Evolutionary conservation across 306 rosid genomes (phyloP).

Genomic region (Cotoneaster glaucophyllus): DNA sequence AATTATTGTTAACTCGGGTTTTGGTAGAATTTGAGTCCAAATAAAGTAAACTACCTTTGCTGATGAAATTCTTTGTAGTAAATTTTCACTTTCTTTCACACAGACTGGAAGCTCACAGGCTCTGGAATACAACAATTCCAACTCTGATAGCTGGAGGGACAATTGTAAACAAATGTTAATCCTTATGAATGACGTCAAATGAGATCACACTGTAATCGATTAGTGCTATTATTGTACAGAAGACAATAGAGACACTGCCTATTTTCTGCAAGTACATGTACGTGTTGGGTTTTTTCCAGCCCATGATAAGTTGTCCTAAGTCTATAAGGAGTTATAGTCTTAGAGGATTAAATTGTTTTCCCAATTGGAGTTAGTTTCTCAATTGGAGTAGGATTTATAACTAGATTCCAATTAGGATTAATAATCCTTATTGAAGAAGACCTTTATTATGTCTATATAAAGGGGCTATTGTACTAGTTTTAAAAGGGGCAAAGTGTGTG

Average conservation of each 20-base stretch:
- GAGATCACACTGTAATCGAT: slow-evolving; percentile 11
- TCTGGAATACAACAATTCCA: slow-evolving; percentile 69
- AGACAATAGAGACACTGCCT: neutral
- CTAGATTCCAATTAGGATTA: too few relatives aligned
- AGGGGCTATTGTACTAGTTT: too few relatives aligned
- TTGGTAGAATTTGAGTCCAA: neutral
- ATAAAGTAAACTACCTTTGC: slow-evolving; percentile 43
- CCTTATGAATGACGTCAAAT: slow-evolving; percentile 23
- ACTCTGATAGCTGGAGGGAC: slow-evolving; percentile 61
- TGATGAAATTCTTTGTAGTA: slow-evolving; percentile 45
- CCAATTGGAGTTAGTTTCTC: too few relatives aligned
- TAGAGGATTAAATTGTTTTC: too few relatives aligned
- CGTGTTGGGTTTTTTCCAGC: too few relatives aligned
- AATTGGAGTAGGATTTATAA: too few relatives aligned
- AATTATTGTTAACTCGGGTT: neutral
- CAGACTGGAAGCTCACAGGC: slow-evolving; percentile 54
- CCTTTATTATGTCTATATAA: too few relatives aligned
- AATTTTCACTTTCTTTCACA: slow-evolving; percentile 49
- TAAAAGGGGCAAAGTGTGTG: too few relatives aligned
- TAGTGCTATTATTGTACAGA: neutral
- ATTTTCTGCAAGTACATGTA: neutral
- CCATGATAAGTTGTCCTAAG: too few relatives aligned
- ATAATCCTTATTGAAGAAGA: too few relatives aligned
- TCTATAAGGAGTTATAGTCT: too few relatives aligned
- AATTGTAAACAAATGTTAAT: slow-evolving; percentile 14